Conservation (phyloP, 2,329 filamentous ascomycete species). For the Elsinoe necatrix region DNA sequence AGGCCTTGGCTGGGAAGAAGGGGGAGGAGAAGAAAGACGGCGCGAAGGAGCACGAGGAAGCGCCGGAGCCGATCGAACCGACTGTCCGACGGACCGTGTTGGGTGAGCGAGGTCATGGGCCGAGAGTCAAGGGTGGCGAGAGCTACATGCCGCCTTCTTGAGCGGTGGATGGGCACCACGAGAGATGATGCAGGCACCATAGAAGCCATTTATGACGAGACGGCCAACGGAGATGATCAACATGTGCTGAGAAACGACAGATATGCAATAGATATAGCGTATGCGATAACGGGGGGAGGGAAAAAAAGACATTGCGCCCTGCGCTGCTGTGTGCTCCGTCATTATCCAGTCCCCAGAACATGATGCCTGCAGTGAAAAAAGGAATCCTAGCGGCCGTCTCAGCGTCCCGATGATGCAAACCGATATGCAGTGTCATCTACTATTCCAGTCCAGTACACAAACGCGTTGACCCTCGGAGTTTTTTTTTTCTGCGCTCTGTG, state of each 20-base stretch:
- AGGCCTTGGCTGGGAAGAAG: conserved; percentile 25
- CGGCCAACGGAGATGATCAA: neutral
- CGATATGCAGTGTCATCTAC: too few species aligned
- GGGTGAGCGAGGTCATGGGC: conserved; percentile 19
- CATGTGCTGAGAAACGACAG: neutral
- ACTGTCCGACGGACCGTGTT: conserved; percentile 14
- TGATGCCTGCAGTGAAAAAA: too few species aligned
- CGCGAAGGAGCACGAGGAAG: neutral
- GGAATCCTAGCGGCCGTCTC: too few species aligned
- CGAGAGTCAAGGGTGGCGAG: conserved; percentile 16
- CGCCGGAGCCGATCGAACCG: neutral
- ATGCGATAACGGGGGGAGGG: too few species aligned
- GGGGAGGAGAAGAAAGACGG: neutral
- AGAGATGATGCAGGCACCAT: neutral
- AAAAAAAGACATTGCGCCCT: neutral
- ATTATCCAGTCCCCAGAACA: neutral
- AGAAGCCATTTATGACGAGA: neutral
- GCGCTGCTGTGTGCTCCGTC: neutral
- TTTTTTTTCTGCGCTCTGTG: too few species aligned
- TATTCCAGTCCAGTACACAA: too few species aligned
- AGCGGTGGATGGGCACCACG: neutral
- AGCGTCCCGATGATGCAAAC: too few species aligned
- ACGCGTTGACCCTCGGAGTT: too few species aligned
- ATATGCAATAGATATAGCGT: neutral
- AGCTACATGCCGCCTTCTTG: conserved; percentile 15